phyloP scores from a whole-genome alignment of 2,329 filamentous ascomycete species.

The Ophiostoma himal-ulmi region DNA sequence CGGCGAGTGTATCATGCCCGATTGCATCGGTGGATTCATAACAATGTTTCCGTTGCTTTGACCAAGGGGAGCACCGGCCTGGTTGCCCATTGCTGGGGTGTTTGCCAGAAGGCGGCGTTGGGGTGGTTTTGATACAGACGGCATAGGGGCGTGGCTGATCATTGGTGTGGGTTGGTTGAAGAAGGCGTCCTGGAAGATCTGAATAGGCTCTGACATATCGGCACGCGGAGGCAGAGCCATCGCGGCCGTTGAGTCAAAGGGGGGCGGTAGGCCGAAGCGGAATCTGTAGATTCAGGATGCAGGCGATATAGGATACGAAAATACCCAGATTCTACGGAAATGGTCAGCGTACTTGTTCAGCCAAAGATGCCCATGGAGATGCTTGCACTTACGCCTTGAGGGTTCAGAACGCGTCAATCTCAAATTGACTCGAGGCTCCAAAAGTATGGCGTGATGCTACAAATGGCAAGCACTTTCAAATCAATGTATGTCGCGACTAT shows the following conservation, averaged over 20 bases:
- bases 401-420: not conserved
- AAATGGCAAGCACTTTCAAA: not conserved
- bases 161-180: slow-evolving; percentile 43
- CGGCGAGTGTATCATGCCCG: slow-evolving; percentile 58
- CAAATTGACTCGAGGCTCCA: slow-evolving; percentile 1
- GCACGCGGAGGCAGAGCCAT: slow-evolving; percentile 52
- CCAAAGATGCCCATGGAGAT: not conserved
- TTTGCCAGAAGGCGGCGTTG: slow-evolving; percentile 40
- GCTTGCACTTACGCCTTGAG: slow-evolving; percentile 3
- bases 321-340: slow-evolving; percentile 5
- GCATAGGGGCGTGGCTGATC: slow-evolving; percentile 54
- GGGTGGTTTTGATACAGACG: slow-evolving; percentile 43
- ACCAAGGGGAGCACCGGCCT: not conserved
- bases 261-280: not conserved
- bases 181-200: slow-evolving; percentile 49
- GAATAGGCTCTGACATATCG: slow-evolving; percentile 43
- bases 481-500: not conserved
- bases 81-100: slow-evolving; percentile 33
- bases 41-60: slow-evolving; percentile 21
- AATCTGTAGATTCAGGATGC: slow-evolving; percentile 7
- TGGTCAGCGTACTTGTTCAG: not conserved
- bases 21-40: slow-evolving; percentile 56
- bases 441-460: not conserved
- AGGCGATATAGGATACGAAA: slow-evolving; percentile 17
- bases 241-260: slow-evolving; percentile 34